Evolutionary conservation across 1,284 basidiomycete genomes (phyloP).

Genomic region (Microbotryomycetes sp.): DNA sequence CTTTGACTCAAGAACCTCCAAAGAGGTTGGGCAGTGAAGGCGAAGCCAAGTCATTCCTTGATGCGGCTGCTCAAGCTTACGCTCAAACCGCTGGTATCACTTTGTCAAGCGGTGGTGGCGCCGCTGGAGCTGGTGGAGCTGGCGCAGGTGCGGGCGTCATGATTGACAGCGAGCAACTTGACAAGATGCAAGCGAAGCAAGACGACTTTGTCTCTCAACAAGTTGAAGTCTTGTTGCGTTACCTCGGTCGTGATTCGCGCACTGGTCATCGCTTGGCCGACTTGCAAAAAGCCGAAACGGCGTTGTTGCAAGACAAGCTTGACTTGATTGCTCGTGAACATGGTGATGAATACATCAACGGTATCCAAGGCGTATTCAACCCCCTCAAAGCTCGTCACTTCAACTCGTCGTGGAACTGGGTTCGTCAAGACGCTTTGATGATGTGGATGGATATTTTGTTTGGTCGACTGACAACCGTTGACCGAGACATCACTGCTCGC

Average conservation of each 20-base stretch:
- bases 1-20: slow-evolving; percentile 82
- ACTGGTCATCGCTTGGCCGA: slow-evolving; percentile 84
- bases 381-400: slow-evolving; percentile 94
- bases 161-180: slow-evolving; percentile 97
- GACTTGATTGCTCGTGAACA: slow-evolving; percentile 85
- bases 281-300: slow-evolving; percentile 66
- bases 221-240: slow-evolving; percentile 91
- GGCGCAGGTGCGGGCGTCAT: slow-evolving; percentile 44
- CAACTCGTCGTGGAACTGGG: slow-evolving; percentile 99
- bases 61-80: slow-evolving; percentile 74
- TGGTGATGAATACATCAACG: slow-evolving; percentile 86
- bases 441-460: slow-evolving; percentile 97
- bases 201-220: slow-evolving; percentile 87
- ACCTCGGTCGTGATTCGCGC: slow-evolving; percentile 86
- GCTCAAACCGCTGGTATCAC: slow-evolving; percentile 81
- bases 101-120: slow-evolving; percentile 56
- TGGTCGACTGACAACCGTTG: slow-evolving; percentile 84
- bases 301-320: slow-evolving; percentile 72
- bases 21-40: slow-evolving; percentile 87
- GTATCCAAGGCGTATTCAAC: slow-evolving; percentile 89
- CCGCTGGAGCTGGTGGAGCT: slow-evolving; percentile 37
- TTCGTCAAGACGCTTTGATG: slow-evolving; percentile 74
- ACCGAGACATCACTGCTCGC: slow-evolving; percentile 78
- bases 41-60: slow-evolving; percentile 91
- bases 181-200: slow-evolving; percentile 91